Base-by-base conservation (phyloP, 305 asterid species). In the Striga hermonthica region DNA sequence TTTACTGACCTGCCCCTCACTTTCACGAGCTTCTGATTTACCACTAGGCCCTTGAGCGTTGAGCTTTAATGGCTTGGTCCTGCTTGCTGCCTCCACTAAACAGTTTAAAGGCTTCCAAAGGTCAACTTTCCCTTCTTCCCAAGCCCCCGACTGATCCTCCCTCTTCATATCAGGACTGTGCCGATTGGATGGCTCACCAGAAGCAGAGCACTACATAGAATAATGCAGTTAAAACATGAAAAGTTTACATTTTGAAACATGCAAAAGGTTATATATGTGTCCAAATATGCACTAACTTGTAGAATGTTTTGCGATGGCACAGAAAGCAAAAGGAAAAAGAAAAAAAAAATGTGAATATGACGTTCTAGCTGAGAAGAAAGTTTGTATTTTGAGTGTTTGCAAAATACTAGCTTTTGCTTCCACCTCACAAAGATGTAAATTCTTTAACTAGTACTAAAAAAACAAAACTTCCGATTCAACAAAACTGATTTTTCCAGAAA, bases 11-110 rank as follows among this genome's bases (percentile, higher is more conserved):
- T 68, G 74, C 47, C 80, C 93, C 64, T 83, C 95, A 67, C 69
- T 75, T 47, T 78, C 88, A 69, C 58, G 81, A 71, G 85, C 76
- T 64, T 86, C 91, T 56, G 86, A 72, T 80, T 87, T 90, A 76
- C 78, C 66, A 65, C 61, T 71, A 68, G 95, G 82, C 71, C 84
- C 90, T 67, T 81, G 90, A 47, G 71, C 60, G 65, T 80, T 57
- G 62, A 82, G 72, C 75, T 84, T 90, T 7, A 84, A 80, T 67
- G 95, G 78, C 78, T 93, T 93, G 77, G 90, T 87, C 79, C 96
- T 86, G 69, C 86, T 90, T 70, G 97, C 98, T 68, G 84, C 98
- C 73, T 93, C 98, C 76, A 93, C 98, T 78, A 93, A 84, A 82
- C 91, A 86, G 75, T 84, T 93, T 67, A 90, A 80, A 65, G 98